Conservation (phyloP, 805 yeast genomes). For the Saccharomyces mikatae region DNA sequence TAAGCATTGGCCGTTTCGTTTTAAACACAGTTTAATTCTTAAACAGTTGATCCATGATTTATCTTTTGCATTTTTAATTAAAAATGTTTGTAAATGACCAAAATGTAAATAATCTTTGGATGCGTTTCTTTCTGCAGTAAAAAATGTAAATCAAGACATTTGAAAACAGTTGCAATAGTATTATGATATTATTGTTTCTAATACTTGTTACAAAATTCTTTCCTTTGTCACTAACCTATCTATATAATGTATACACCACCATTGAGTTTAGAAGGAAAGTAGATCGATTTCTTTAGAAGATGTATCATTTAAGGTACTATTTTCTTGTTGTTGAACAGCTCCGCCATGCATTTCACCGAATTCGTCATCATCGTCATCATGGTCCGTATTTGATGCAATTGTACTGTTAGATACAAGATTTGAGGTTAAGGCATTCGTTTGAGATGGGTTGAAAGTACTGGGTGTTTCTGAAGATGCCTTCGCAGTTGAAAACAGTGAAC, state of each 20-base stretch:
- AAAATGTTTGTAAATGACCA: neutral
- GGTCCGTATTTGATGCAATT: neutral
- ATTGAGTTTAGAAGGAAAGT: neutral
- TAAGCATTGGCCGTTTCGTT: conserved; percentile 19
- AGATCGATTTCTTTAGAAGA: neutral
- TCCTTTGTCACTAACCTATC: neutral
- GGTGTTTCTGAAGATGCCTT: conserved; percentile 33
- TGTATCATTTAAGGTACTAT: neutral
- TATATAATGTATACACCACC: neutral
- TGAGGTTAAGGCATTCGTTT: conserved; percentile 2
- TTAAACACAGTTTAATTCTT: conserved; percentile 1
- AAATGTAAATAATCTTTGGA: neutral
- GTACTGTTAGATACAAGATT: neutral
- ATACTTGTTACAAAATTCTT: neutral
- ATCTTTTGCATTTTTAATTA: neutral
- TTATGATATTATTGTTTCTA: neutral
- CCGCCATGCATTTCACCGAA: conserved; percentile 28
- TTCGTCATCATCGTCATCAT: conserved; percentile 26
- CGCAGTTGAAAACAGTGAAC: conserved; percentile 61
- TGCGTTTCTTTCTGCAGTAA: no score
- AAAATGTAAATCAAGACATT: neutral
- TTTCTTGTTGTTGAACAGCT: neutral
- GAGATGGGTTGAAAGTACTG: conserved; percentile 13
- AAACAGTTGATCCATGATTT: neutral
- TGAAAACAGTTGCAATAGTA: neutral